Conservation (phyloP, 352 stramenopile species). For the Phytophthora megakarya region DNA sequence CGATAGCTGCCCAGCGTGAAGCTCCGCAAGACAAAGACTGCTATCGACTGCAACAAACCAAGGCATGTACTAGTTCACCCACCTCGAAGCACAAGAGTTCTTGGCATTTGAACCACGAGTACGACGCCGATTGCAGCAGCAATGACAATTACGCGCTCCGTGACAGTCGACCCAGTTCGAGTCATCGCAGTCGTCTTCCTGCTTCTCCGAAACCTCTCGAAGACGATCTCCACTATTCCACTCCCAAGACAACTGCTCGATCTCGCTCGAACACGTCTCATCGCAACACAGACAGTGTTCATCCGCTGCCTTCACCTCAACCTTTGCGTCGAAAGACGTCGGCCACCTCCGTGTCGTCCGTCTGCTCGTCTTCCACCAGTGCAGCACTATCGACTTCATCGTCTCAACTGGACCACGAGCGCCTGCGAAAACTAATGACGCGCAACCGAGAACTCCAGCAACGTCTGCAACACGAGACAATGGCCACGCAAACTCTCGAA, state of each 20-base stretch:
- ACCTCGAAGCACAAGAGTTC: conserved; percentile 9
- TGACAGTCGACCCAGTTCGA: background rate
- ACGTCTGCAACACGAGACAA: conserved; percentile 71
- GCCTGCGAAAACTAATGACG: conserved; percentile 72
- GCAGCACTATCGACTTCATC: conserved; percentile 30
- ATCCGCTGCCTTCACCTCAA: conserved; percentile 12
- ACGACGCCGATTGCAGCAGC: conserved; percentile 20
- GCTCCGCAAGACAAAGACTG: conserved; percentile 10
- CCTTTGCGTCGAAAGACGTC: conserved; percentile 34
- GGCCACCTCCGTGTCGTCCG: conserved; percentile 40
- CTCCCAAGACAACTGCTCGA: conserved; percentile 2
- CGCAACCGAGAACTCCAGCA: conserved; percentile 81
- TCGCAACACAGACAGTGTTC: conserved; percentile 8
- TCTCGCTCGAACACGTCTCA: conserved; percentile 10
- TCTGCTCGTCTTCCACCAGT: conserved; percentile 28
- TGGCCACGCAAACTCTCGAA: conserved; percentile 72
- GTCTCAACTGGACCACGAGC: conserved; percentile 59
- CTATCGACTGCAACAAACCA: conserved; percentile 6
- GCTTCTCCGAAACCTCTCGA: conserved; percentile 5
- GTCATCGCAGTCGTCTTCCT: background rate
- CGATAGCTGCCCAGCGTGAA: conserved; percentile 38
- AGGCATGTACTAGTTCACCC: conserved; percentile 2
- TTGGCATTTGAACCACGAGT: conserved; percentile 24
- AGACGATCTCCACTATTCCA: conserved; percentile 3
- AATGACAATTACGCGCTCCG: conserved; percentile 13